These are phyloP conservation scores for Rasamsonia emersonii DNA, from an alignment of 2,329 filamentous ascomycete genomes.

Conservation along the genomic window DNA sequence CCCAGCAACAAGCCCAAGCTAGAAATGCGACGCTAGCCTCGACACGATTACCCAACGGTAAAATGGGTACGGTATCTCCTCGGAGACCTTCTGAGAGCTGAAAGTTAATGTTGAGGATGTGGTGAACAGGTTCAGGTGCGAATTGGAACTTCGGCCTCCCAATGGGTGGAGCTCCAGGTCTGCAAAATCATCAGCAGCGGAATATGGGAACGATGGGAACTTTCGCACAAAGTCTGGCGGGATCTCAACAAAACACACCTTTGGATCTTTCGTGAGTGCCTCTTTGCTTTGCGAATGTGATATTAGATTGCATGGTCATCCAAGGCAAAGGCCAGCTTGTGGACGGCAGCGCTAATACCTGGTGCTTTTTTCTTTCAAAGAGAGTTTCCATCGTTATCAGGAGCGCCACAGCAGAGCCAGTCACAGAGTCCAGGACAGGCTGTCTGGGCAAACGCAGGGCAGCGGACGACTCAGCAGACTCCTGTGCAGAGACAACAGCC, in stretches of 20 bases:
- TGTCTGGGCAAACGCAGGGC: conserved; percentile 50
- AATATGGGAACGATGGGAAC: conserved; percentile 43
- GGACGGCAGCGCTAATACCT: not conserved
- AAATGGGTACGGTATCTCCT: conserved; percentile 38
- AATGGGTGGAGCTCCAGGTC: conserved; percentile 44
- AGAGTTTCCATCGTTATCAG: conserved; percentile 55
- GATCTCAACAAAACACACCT: conserved; percentile 45
- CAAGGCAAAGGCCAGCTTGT: not conserved
- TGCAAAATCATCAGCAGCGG: conserved; percentile 43
- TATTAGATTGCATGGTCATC: no score
- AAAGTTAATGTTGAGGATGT: conserved; percentile 3
- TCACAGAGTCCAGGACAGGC: conserved; percentile 44
- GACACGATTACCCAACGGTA: conserved; percentile 45
- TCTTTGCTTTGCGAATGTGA: conserved; percentile 5
- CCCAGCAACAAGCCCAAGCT: conserved; percentile 41
- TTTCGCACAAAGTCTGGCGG: conserved; percentile 49
- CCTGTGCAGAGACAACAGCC: conserved; percentile 46
- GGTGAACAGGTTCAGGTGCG: conserved; percentile 40
- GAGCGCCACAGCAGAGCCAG: conserved; percentile 47
- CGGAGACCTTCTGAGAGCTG: not conserved
- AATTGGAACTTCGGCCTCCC: conserved; percentile 52
- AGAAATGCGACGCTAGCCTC: conserved; percentile 41
- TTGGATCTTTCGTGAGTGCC: conserved; percentile 49
- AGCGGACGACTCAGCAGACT: conserved; percentile 45
- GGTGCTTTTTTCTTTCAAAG: conserved; percentile 27